Percentiles rank a stretch among this genome's conserved stretches.
phyloP scores from a whole-genome alignment of 2,329 filamentous ascomycete genomes.

The Verticillium dahliae region DNA sequence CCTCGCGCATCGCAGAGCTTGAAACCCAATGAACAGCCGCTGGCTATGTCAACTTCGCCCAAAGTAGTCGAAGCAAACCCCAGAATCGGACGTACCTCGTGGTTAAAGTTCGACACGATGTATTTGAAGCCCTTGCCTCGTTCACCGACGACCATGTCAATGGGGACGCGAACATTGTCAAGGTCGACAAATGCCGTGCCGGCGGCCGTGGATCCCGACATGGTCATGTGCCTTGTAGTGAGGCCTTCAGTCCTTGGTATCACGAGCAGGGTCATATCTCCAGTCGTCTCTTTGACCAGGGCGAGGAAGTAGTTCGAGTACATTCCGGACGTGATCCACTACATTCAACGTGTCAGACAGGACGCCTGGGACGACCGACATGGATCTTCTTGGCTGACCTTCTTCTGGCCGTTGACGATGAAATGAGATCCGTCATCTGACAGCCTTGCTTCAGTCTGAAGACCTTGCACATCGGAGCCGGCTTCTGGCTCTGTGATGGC shows the following conservation, averaged over 20 bases:
- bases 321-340: slow-evolving; percentile 56
- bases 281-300: slow-evolving; percentile 35
- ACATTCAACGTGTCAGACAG: background rate
- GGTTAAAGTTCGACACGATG: slow-evolving; percentile 35
- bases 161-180: slow-evolving; percentile 44
- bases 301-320: slow-evolving; percentile 50
- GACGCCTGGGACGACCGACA: background rate
- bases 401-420: slow-evolving; percentile 55
- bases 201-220: slow-evolving; percentile 55
- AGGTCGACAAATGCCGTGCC: slow-evolving; percentile 48
- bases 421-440: slow-evolving; percentile 25
- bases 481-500: slow-evolving; percentile 15
- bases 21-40: slow-evolving; percentile 45
- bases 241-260: slow-evolving; percentile 42
- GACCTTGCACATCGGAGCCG: slow-evolving; percentile 11
- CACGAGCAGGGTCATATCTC: slow-evolving; percentile 47
- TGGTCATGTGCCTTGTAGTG: slow-evolving; percentile 45
- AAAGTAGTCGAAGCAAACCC: background rate
- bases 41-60: background rate
- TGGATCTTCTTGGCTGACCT: slow-evolving; percentile 9
- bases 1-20: slow-evolving; percentile 46
- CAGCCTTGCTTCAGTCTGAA: slow-evolving; percentile 9
- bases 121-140: slow-evolving; percentile 42
- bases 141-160: slow-evolving; percentile 40
- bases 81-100: slow-evolving; percentile 26